Base-by-base conservation (phyloP, 2,329 filamentous ascomycete species). In the Blastomyces emzantsi region DNA sequence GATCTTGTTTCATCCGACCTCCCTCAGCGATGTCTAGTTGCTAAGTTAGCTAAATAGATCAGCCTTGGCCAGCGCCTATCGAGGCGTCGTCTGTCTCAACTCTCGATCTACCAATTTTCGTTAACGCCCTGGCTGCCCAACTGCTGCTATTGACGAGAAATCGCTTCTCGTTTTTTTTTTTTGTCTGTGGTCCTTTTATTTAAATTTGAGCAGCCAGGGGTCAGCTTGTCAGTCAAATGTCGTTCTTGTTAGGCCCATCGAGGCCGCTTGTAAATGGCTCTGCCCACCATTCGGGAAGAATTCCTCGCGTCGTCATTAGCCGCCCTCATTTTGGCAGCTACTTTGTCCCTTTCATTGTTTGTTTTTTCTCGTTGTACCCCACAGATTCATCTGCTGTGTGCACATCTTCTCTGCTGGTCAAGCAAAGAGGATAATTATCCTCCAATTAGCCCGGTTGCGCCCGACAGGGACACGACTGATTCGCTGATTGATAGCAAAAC, bases 71-170 rank as follows among this genome's bases (percentile, higher is more conserved):
- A 47, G 57, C 39, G 28, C 39, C 41, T 60, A 59, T 45, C 17
- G 56, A 47, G 39, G 39, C 56, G 25, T 47, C 36, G 39, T 30
- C 39, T 49, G 57, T 60, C 15, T 49, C 57, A 47, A 57, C 17
- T 41, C 30, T 17, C 11, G 9, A 3, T 59, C 39, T 17, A 15
- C 36, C 57, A 47, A 30, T 17, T 15, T 33, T n/a, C 15, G 43
- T 60, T 49, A 15, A 60, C 41, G 57, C 57, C 57, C 57, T 60
- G 41, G 57, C 47, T 60, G 57, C 57, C 57, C 57, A 60, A 49
- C 57, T 39, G 25, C 28, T 41, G 22, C 39, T 7, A 43, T 51
- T 51, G 22, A 28, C 22, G 13, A 51, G 9, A 51, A 28, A 15
- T 3, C 7, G 22, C 11, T 51, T 25, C 22, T 25, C 5, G 22